Percentiles rank a stretch among this genome's conserved stretches.
Evolutionary conservation across 164 flowering plant species (phyloP).

Genomic region (Annona squamosa): DNA sequence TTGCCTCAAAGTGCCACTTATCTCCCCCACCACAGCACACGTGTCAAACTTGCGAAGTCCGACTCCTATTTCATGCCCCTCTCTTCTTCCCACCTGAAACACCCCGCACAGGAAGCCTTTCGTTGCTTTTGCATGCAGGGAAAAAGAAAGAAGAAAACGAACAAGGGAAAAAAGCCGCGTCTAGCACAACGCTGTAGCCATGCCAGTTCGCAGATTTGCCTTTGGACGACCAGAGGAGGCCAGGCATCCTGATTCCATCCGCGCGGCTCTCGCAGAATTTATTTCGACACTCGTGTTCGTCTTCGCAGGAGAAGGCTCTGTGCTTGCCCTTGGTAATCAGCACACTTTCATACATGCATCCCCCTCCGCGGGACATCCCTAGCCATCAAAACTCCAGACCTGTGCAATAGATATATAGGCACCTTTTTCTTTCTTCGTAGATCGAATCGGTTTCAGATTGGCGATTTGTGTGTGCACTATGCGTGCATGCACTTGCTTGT

Average conservation of each 20-base stretch:
- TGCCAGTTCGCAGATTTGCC: slow-evolving; percentile 11
- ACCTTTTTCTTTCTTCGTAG: not conserved
- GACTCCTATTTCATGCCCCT: not conserved
- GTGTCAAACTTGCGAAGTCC: not conserved
- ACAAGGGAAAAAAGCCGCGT: not conserved
- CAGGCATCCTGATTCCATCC: slow-evolving; percentile 12
- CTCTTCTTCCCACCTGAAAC: not conserved
- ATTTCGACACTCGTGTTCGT: slow-evolving; percentile 33
- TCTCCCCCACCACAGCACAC: slow-evolving; percentile 1
- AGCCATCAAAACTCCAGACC: not conserved
- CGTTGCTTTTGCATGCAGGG: not conserved
- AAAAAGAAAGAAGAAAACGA: not conserved
- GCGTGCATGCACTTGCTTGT: not conserved
- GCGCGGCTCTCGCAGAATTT: slow-evolving; percentile 13
- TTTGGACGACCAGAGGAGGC: slow-evolving; percentile 15
- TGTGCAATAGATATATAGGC: not conserved
- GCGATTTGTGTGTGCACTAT: not conserved
- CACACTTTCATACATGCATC: not conserved
- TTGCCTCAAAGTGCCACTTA: slow-evolving; percentile 7
- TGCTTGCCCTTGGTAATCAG: slow-evolving; percentile 11
- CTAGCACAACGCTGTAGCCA: not conserved
- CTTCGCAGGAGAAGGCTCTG: slow-evolving; percentile 23
- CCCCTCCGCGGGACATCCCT: not conserved
- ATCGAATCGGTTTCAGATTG: not conserved
- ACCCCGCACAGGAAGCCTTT: not conserved